Evolutionary conservation across 1,284 basidiomycete species (phyloP).

Genomic region (Chalciporus sp.): DNA sequence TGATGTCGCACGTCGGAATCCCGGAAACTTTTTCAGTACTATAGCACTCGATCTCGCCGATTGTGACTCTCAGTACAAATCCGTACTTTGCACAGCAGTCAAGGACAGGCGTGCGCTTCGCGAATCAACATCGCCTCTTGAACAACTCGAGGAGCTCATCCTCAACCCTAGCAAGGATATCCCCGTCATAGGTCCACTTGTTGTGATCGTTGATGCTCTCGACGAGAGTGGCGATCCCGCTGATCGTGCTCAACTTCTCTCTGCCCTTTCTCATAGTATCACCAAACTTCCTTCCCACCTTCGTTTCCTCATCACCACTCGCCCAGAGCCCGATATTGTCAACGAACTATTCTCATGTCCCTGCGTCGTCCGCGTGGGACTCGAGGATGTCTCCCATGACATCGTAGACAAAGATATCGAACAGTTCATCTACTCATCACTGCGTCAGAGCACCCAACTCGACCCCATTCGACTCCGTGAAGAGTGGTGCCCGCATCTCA

Average conservation of each 20-base stretch:
- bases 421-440: conserved; percentile 20
- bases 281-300: conserved; percentile 14
- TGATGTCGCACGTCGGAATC: conserved; percentile 4
- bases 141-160: conserved; percentile 2
- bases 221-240: conserved; percentile 10
- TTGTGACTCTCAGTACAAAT: background rate
- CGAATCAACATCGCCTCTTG: background rate
- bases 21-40: conserved; percentile 8
- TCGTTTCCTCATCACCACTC: conserved; percentile 22
- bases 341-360: conserved; percentile 1
- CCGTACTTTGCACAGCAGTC: background rate
- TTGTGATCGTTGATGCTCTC: conserved; percentile 14
- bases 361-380: conserved; percentile 15
- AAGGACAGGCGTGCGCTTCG: conserved; percentile 1
- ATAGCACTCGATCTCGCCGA: conserved; percentile 5
- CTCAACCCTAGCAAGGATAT: conserved; percentile 2
- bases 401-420: conserved; percentile 17
- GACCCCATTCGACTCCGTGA: conserved; percentile 19
- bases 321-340: conserved; percentile 24
- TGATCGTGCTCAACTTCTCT: background rate
- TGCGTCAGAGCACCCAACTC: conserved; percentile 10
- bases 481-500: conserved; percentile 16
- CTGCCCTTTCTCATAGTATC: background rate
- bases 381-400: conserved; percentile 12
- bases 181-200: background rate